Evolutionary conservation across 148 eudicot genomes (phyloP).

Genomic region (Gaultheria prostrata): DNA sequence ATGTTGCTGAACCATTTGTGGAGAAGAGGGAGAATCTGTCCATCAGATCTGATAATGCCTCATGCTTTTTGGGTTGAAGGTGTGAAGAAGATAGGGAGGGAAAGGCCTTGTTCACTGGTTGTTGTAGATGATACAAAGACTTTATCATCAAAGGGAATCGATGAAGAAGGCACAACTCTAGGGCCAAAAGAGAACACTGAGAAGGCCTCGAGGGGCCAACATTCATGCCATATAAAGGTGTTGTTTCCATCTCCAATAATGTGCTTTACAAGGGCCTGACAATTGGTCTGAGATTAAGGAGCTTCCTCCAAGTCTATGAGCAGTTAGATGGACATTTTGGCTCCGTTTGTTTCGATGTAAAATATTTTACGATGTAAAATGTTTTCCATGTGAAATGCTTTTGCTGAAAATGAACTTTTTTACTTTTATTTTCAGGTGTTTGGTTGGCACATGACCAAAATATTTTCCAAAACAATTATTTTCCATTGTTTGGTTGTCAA

Average conservation of each 20-base stretch:
- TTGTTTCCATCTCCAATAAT: not conserved
- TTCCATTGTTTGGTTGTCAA: too few species aligned
- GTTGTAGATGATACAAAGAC: not conserved
- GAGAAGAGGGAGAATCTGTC: not conserved
- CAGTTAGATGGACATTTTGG: not conserved
- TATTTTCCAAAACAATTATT: too few species aligned
- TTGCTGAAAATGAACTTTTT: too few species aligned
- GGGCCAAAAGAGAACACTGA: not conserved
- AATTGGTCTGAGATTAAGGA: not conserved
- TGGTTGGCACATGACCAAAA: too few species aligned
- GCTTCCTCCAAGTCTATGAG: not conserved
- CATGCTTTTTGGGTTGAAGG: not conserved
- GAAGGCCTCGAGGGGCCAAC: too few species aligned
- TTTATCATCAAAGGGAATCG: too few species aligned
- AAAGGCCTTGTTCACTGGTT: not conserved
- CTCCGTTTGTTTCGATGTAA: too few species aligned
- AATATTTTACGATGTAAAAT: too few species aligned
- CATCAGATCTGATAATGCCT: not conserved
- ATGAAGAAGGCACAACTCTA: not conserved
- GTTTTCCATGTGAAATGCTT: too few species aligned
- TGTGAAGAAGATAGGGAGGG: not conserved
- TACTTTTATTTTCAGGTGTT: too few species aligned
- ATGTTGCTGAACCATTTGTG: not conserved
- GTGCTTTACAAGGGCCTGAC: not conserved
- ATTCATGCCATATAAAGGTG: not conserved